Conservation (phyloP, 768 basidiomycete species). For the Tylopilus sp. region DNA sequence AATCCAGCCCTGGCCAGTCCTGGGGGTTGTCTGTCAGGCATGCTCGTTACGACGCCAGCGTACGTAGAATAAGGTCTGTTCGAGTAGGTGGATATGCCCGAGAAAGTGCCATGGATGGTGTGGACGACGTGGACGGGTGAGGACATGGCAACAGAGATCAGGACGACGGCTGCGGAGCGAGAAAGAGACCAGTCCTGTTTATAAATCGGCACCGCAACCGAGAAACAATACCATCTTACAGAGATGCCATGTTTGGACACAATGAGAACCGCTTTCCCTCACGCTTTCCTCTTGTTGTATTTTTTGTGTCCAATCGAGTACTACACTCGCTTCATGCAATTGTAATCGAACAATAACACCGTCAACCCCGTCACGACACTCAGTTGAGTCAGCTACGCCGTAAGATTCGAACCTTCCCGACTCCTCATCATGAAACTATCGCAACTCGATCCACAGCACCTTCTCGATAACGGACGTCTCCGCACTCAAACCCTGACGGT, state of each 20-base stretch:
- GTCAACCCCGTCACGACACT: constrained; percentile 1
- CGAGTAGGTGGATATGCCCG: constrained; percentile 25
- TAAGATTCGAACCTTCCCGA: neutral
- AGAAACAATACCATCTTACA: constrained; percentile 18
- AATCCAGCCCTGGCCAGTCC: constrained; percentile 25
- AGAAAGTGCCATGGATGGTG: constrained; percentile 31
- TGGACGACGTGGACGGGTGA: constrained; percentile 27
- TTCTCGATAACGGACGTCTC: constrained; percentile 12
- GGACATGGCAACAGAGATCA: constrained; percentile 25
- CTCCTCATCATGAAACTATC: neutral
- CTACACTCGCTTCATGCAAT: constrained; percentile 3
- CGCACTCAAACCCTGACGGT: constrained; percentile 6
- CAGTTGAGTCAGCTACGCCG: constrained; percentile 5
- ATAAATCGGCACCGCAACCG: constrained; percentile 19
- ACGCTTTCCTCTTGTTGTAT: constrained; percentile 10
- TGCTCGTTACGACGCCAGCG: constrained; percentile 26
- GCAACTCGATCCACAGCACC: constrained; percentile 12
- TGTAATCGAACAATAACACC: constrained; percentile 19
- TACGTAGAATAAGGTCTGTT: constrained; percentile 18
- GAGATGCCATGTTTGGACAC: constrained; percentile 17
- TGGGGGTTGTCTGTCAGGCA: constrained; percentile 19
- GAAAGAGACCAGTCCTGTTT: constrained; percentile 1
- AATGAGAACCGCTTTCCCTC: constrained; percentile 14
- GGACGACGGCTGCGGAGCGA: constrained; percentile 7
- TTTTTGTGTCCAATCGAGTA: constrained; percentile 2